phyloP scores from a whole-genome alignment of 2,329 filamentous ascomycete species.

The Didymella arachidicola region DNA sequence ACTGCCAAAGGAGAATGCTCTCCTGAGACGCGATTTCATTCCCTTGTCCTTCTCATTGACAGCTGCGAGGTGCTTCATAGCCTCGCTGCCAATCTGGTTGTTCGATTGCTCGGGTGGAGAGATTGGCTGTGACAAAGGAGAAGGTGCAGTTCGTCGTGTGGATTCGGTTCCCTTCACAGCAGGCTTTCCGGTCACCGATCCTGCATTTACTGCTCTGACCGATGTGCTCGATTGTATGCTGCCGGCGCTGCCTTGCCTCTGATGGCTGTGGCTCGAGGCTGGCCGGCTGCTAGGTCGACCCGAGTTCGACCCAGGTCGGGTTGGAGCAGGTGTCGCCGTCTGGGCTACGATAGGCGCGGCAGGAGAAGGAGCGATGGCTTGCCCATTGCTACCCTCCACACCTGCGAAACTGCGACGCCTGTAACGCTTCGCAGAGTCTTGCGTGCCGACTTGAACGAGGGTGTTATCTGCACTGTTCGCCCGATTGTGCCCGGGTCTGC shows the following conservation, averaged over 20 bases:
- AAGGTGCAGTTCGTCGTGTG: slow-evolving; percentile 55
- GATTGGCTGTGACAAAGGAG: slow-evolving; percentile 57
- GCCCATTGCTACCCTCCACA: slow-evolving; percentile 54
- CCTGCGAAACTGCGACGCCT: slow-evolving; percentile 84
- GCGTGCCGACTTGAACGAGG: slow-evolving; percentile 63
- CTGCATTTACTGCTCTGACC: slow-evolving; percentile 30
- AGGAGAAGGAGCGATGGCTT: slow-evolving; percentile 24
- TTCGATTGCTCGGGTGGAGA: slow-evolving; percentile 46
- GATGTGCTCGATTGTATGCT: slow-evolving; percentile 48
- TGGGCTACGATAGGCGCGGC: slow-evolving; percentile 26
- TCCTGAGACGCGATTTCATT: slow-evolving; percentile 84
- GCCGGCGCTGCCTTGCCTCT: slow-evolving; percentile 50
- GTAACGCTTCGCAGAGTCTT: slow-evolving; percentile 77
- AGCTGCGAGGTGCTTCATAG: slow-evolving; percentile 84
- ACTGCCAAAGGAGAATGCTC: slow-evolving; percentile 96
- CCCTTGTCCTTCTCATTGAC: slow-evolving; percentile 85
- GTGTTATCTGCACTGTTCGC: slow-evolving; percentile 74
- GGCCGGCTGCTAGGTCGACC: slow-evolving; percentile 42
- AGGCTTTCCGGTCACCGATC: slow-evolving; percentile 26
- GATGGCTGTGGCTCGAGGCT: slow-evolving; percentile 46
- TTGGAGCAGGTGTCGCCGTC: slow-evolving; percentile 25
- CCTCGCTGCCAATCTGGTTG: slow-evolving; percentile 64
- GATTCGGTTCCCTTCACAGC: slow-evolving; percentile 49
- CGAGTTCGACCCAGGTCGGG: slow-evolving; percentile 41
- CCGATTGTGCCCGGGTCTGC: slow-evolving; percentile 61